These are phyloP conservation scores for Trypanosomatidae sp. DNA, from an alignment of 208 protist genomes.

Conservation along the genomic window DNA sequence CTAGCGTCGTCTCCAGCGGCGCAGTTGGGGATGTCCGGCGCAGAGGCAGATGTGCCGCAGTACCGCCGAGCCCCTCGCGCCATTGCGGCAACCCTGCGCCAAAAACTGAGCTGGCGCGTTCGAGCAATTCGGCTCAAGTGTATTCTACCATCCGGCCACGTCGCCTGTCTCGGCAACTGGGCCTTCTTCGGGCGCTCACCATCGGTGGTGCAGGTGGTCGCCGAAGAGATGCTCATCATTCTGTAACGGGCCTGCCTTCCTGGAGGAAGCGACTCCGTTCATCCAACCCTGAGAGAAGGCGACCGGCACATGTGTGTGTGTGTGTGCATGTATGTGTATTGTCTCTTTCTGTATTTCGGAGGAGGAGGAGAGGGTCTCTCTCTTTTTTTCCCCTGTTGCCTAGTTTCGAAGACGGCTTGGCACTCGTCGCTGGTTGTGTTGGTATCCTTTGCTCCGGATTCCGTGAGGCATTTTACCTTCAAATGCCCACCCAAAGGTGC, in stretches of 20 bases:
- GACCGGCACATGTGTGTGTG: background rate
- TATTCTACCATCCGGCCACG: constrained; percentile 47
- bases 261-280: background rate
- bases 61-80: constrained; percentile 28
- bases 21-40: background rate
- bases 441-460: background rate
- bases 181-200: constrained; percentile 32
- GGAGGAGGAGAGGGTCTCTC: background rate
- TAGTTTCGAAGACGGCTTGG: background rate
- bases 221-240: constrained; percentile 47
- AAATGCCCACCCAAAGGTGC: background rate
- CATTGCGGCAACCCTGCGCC: constrained; percentile 53
- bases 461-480: background rate
- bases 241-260: constrained; percentile 1
- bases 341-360: background rate
- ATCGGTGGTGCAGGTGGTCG: constrained; percentile 41
- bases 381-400: background rate
- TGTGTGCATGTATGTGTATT: background rate
- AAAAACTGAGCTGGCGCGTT: constrained; percentile 54
- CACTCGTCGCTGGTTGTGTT: background rate
- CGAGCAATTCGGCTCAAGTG: constrained; percentile 49
- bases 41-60: constrained; percentile 9
- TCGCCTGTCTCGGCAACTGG: constrained; percentile 52
- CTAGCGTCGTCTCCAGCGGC: background rate
- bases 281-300: background rate